phyloP scores from a whole-genome alignment of 176 grass and related monocot species.

The Carex scoparia region DNA sequence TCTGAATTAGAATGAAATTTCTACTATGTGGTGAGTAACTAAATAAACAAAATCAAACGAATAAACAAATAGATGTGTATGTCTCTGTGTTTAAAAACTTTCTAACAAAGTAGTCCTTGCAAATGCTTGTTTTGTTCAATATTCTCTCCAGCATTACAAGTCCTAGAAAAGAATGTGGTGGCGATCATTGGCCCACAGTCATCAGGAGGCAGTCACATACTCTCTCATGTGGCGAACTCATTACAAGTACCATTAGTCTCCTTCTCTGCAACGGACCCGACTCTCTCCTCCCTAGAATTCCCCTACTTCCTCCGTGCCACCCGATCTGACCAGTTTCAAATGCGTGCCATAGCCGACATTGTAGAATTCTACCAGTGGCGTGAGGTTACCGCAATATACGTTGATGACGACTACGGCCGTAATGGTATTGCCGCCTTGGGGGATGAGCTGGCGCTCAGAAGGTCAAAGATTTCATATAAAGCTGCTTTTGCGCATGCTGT shows the following conservation, averaged over 20 bases:
- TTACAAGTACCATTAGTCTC: constrained; percentile 74
- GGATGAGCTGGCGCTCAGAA: constrained; percentile 49
- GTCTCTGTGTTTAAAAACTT: neutral
- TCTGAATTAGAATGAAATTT: constrained; percentile 30
- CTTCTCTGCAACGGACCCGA: constrained; percentile 70
- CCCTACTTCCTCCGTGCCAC: constrained; percentile 70
- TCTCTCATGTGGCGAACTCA: constrained; percentile 62
- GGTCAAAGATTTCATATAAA: constrained; percentile 67
- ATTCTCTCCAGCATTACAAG: constrained; percentile 47
- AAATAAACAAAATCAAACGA: neutral
- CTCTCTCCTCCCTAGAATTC: constrained; percentile 60
- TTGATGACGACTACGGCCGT: constrained; percentile 86
- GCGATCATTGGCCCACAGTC: constrained; percentile 75
- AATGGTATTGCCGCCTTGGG: constrained; percentile 49
- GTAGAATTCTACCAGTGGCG: constrained; percentile 68
- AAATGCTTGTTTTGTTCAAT: constrained; percentile 31
- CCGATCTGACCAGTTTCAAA: constrained; percentile 73
- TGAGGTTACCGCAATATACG: constrained; percentile 64
- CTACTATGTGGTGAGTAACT: constrained; percentile 22
- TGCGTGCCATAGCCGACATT: constrained; percentile 67
- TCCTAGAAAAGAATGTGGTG: constrained; percentile 63
- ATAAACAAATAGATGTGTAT: neutral
- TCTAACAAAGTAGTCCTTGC: neutral
- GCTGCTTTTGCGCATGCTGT: constrained; percentile 18
- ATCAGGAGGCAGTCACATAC: constrained; percentile 62